These are phyloP conservation scores for Paramecium bursaria DNA, from an alignment of 73 alveolate species.

Conservation along the genomic window DNA sequence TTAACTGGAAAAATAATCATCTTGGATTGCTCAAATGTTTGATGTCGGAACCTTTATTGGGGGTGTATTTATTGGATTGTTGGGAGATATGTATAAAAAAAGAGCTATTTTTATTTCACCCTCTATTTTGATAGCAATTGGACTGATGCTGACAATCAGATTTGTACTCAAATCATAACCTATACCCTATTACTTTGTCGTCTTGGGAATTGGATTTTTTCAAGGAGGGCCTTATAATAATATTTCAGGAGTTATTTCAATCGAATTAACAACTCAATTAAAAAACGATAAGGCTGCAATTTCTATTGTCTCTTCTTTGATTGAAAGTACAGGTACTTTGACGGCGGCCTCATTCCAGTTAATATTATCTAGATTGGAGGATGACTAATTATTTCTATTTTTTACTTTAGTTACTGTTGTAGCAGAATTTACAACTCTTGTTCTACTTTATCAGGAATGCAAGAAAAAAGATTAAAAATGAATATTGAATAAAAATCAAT, in stretches of 20 bases:
- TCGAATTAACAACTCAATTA: conserved; percentile 49
- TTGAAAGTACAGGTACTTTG: conserved; percentile 64
- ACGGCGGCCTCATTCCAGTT: conserved; percentile 52
- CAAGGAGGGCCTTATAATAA: conserved; percentile 67
- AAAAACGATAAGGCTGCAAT: conserved; percentile 32
- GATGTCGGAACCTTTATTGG: conserved; percentile 68
- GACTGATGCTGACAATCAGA: conserved; percentile 48
- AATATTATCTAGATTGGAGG: conserved; percentile 30
- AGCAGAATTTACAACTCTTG: conserved; percentile 27
- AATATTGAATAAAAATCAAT: conserved; percentile 61
- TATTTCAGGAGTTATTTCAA: conserved; percentile 58
- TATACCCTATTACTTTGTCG: conserved; percentile 48
- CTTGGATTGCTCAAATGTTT: conserved; percentile 57
- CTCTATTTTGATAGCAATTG: conserved; percentile 19
- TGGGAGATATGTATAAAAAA: conserved; percentile 55
- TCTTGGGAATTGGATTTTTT: conserved; percentile 58
- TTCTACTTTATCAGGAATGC: not conserved
- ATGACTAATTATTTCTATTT: conserved; percentile 50
- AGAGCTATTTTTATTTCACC: conserved; percentile 59
- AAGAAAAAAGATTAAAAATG: not conserved
- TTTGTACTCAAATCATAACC: conserved; percentile 7
- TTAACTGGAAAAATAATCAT: conserved; percentile 42
- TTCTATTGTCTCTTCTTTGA: conserved; percentile 60
- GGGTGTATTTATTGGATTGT: conserved; percentile 60
- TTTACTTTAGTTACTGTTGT: conserved; percentile 38